Percentiles rank a stretch among this genome's conserved stretches.
Evolutionary conservation across 495 filamentous ascomycete genomes (phyloP).

Genomic region (Margaritispora aquatica): DNA sequence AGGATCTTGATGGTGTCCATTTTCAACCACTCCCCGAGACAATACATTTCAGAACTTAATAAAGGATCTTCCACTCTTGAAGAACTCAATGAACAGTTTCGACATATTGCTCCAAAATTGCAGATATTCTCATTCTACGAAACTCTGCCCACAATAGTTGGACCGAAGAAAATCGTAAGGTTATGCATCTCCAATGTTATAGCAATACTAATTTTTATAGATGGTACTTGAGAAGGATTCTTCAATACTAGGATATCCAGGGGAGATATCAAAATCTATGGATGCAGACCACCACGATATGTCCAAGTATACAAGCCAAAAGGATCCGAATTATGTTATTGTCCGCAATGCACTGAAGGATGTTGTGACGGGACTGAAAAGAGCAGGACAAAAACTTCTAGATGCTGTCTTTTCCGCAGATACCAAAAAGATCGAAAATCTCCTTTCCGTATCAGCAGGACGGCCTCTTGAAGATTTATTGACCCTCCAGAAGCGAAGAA

Average conservation of each 20-base stretch:
- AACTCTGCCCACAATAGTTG: conserved; percentile 31
- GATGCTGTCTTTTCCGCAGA: conserved; percentile 23
- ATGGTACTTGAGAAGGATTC: conserved; percentile 38
- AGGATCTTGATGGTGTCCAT: conserved; percentile 29
- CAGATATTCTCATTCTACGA: conserved; percentile 44
- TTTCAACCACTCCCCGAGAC: conserved; percentile 23
- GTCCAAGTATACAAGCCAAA: conserved; percentile 36
- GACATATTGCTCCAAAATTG: conserved; percentile 32
- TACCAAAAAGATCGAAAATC: background rate
- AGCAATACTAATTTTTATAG: too few relatives aligned
- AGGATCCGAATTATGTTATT: conserved; percentile 35
- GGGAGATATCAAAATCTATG: conserved; percentile 32
- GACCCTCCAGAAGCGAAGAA: too few relatives aligned
- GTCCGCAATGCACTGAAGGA: conserved; percentile 27
- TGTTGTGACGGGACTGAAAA: background rate
- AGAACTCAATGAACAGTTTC: conserved; percentile 42
- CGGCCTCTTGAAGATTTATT: conserved; percentile 17
- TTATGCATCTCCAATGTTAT: too few relatives aligned
- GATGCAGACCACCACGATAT: conserved; percentile 41
- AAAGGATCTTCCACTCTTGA: conserved; percentile 30
- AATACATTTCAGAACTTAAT: conserved; percentile 37
- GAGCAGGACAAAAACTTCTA: conserved; percentile 29
- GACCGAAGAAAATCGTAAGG: conserved; percentile 20
- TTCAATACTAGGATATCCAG: conserved; percentile 36
- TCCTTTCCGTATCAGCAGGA: conserved; percentile 1